Conservation (phyloP, 345 rosid species). For the Psidium guajava region DNA sequence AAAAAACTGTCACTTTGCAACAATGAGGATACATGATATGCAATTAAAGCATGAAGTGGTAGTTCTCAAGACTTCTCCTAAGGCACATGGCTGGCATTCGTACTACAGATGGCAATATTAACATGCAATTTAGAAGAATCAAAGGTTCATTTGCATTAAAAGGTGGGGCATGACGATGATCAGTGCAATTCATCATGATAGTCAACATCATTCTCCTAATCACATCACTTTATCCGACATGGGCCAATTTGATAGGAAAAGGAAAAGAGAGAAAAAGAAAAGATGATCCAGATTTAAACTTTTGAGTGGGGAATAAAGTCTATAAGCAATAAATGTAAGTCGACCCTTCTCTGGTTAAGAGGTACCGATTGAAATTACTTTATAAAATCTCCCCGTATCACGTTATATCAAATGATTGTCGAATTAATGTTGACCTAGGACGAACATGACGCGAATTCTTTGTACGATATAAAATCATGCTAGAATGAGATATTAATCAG, state of each 20-base stretch:
- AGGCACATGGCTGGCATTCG: not conserved
- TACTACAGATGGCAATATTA: not conserved
- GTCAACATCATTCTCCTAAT: not conserved
- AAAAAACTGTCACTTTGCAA: not conserved
- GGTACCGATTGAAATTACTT: not conserved
- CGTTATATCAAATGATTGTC: not conserved
- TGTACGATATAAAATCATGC: not conserved
- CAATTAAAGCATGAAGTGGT: not conserved
- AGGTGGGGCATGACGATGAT: not conserved
- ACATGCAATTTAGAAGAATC: not conserved
- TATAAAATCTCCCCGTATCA: not conserved
- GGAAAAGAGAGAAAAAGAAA: accelerated
- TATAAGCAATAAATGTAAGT: not conserved
- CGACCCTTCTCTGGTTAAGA: not conserved
- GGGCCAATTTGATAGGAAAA: not conserved
- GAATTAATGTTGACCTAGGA: not conserved
- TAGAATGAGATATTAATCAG: too few relatives aligned
- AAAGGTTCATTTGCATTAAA: not conserved
- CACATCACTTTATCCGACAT: not conserved
- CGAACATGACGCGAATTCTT: not conserved
- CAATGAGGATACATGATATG: not conserved
- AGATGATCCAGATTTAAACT: not conserved
- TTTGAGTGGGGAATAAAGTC: not conserved
- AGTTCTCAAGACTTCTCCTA: not conserved
- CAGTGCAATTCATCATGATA: not conserved